Evolutionary conservation across 2,329 filamentous ascomycete genomes (phyloP).

Genomic region (Apiospora marii): DNA sequence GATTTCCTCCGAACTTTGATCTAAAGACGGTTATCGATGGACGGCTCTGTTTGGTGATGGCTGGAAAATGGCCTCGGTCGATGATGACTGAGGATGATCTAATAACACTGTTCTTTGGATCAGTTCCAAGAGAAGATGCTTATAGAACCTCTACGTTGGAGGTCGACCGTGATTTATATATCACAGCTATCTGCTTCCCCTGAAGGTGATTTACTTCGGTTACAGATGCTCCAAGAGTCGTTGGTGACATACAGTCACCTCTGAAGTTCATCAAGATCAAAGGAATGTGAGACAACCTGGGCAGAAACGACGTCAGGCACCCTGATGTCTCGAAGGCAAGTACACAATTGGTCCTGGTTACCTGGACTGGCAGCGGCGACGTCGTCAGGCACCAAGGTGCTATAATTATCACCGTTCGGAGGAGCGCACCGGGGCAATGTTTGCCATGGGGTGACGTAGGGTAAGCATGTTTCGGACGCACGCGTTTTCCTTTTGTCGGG

Average conservation of each 20-base stretch:
- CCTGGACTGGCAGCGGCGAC: neutral
- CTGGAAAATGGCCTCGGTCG: too few relatives aligned
- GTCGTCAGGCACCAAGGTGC: constrained; percentile 2
- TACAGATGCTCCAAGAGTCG: neutral
- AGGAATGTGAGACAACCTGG: neutral
- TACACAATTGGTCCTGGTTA: neutral
- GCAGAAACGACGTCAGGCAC: neutral
- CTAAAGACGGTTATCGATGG: neutral
- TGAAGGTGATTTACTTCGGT: neutral
- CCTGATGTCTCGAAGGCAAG: neutral
- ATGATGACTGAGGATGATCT: neutral
- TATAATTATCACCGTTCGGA: neutral
- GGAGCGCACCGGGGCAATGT: neutral
- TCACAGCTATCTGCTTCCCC: neutral
- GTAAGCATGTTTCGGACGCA: constrained; percentile 15
- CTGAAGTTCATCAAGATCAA: neutral
- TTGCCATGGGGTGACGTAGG: constrained; percentile 17
- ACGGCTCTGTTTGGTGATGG: neutral
- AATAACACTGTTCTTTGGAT: too few relatives aligned
- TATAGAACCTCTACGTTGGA: neutral
- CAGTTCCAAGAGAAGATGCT: too few relatives aligned
- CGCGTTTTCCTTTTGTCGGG: neutral
- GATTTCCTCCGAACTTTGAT: neutral
- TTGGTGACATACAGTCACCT: neutral
- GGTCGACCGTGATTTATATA: neutral